Evolutionary conservation across 768 basidiomycete genomes (phyloP), one percentile per base, ranked within the genome.

Genomic region (Crassisporium funariophilum): DNA sequence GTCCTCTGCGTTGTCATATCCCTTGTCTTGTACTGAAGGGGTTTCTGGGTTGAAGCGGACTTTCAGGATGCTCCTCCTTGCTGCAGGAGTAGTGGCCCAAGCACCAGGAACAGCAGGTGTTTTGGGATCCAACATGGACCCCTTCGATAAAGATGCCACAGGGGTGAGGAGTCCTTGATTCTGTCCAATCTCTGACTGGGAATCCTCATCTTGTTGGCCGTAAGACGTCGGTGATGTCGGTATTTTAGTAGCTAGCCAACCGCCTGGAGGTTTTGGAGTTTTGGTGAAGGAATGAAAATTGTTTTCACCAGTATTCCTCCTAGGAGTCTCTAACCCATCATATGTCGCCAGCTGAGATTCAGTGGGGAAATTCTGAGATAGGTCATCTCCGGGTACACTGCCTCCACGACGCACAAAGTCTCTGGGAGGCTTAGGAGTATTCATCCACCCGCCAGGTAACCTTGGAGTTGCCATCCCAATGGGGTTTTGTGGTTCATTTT

Each of bases 91-190:
- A 2, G 68, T 63, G 36, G 76, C 51, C 83, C 85, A 88, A 31
- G 75, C 84, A 29, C 87, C 87, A 15, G 87, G 86, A 2, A 77
- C 78, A n/a, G 74, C 80, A 33, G 86, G 86, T 0, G 84, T 88
- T 46, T 77, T 77, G 13, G 67, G 48, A 17, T 79, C 72, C 9
- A 79, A 61, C 5, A 75, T 65, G 8, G 62, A 68, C 21, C 73
- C 73, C 53, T 76, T 74, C 8, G 80, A 78, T 27, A 82, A 57
- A n/a, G 82, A 75, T 15, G 71, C 49, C 15, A 62, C 64, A 1
- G 83, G 82, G 0, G 83, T 83, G 0, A 65, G 65, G 34, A 77
- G 63, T 9, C 68, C 73, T 41, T 55, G 60, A n/a, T 66, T 60
- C 34, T 55, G 40, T 45, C 67, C 55, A 20, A 52, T 29, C 7